Base-by-base conservation (phyloP, 139 green algal genomes). In the Picochlorum sp. region DNA sequence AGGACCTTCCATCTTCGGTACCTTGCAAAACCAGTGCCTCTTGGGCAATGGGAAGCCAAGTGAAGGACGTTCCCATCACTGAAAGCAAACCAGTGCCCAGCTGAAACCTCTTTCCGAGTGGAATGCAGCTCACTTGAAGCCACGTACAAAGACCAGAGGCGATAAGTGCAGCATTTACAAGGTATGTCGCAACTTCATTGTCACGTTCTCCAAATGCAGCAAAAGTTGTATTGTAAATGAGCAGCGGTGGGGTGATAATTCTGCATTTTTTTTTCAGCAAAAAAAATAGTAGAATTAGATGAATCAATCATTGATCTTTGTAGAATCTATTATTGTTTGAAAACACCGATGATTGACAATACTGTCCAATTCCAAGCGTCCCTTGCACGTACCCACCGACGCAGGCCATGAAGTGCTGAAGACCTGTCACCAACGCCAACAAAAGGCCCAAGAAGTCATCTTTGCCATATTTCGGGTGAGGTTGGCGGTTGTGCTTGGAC, bases 401-500 rank as follows among this genome's bases (percentile, higher is more conserved):
- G 75, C 86, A 87, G 26, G 79, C 77, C 16, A 89, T 55, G 3
- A 68, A 58, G 50, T 90, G 82, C 65, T 90, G 82, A 25, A 84
- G 62, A 28, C 81, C 81, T 74, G 86, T 86, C n/a, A 88, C 35
- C 4, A 68, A 18, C 6, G 78, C 64, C 3, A 85, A 45, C 18
- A 84, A 22, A 10, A 83, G 35, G 18, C 71, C 67, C 36, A 79
- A 52, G 12, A 28, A 28, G 26, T 73, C 45, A 16, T 79, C 39
- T 30, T 57, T 37, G 18, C 47, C 43, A 33, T 65, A 81, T 57
- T 77, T 80, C 0, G 65, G 56, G 25, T 45, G 63, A 10, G 65
- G 61, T 8, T 29, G 16, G 22, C 49, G 26, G 29, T 24, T 47
- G 3, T 65, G 1, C 29, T 59, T 59, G 52, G 33, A 36, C 20